A percentile compares a stretch with the other conserved stretches of the same genome.
phyloP scores from a whole-genome alignment of 1,284 basidiomycete species.

The Hemileia vastatrix region DNA sequence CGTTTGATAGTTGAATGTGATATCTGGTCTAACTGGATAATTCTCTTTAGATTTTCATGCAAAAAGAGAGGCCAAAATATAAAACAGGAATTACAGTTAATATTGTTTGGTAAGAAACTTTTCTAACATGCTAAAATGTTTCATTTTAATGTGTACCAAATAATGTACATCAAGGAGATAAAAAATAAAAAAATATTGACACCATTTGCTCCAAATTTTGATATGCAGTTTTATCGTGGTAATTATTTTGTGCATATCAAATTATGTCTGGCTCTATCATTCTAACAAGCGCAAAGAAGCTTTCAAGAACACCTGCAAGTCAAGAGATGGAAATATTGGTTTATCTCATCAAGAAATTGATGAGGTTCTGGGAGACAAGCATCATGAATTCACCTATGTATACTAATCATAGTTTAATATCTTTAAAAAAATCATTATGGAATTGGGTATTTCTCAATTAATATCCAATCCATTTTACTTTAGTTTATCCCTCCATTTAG shows the following conservation, averaged over 20 bases:
- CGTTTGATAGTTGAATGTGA: no score
- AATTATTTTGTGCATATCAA: not conserved
- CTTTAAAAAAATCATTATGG: no score
- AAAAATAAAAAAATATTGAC: no score
- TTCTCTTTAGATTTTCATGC: conserved; percentile 13
- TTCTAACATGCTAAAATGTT: no score
- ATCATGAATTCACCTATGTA: conserved; percentile 18
- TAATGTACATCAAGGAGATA: not conserved
- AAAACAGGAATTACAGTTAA: conserved; percentile 2
- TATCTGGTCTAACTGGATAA: no score
- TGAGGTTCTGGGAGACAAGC: conserved; percentile 9
- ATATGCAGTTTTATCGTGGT: conserved; percentile 8
- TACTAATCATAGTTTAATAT: conserved; percentile 11
- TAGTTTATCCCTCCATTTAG: no score
- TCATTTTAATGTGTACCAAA: not conserved
- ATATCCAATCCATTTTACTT: no score
- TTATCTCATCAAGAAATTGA: not conserved
- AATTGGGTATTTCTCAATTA: no score
- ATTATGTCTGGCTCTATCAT: conserved; percentile 7
- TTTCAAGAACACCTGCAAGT: not conserved
- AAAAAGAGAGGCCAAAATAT: conserved; percentile 12
- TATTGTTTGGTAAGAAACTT: conserved; percentile 9
- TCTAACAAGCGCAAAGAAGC: conserved; percentile 3
- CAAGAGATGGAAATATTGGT: not conserved
- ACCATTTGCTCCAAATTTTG: no score